Percentiles rank a stretch among this genome's conserved stretches.
phyloP scores from a whole-genome alignment of 208 protist genomes.

The Trypanosoma boissoni region DNA sequence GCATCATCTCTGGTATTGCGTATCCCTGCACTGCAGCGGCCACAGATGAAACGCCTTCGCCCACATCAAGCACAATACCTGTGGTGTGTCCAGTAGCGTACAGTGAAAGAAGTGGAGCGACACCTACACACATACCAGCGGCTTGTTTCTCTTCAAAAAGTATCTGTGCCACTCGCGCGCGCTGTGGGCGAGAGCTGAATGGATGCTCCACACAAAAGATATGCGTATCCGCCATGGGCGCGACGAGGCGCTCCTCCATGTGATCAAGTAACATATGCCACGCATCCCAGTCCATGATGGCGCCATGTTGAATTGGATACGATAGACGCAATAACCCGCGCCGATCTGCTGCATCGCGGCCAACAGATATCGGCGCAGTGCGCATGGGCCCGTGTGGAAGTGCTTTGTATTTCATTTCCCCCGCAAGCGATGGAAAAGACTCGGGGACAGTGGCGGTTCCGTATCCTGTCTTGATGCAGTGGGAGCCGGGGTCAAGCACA shows the following conservation, averaged over 20 bases:
- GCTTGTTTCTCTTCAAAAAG: conserved; percentile 41
- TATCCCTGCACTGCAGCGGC: conserved; percentile 50
- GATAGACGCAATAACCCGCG: conserved; percentile 57
- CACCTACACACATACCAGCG: conserved; percentile 42
- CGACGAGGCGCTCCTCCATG: conserved; percentile 13
- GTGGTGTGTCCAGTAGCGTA: conserved; percentile 63
- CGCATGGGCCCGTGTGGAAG: conserved; percentile 7
- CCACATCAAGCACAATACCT: conserved; percentile 56
- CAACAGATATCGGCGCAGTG: conserved; percentile 7
- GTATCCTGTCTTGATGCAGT: conserved; percentile 39
- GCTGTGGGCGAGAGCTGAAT: conserved; percentile 56
- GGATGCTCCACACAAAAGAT: conserved; percentile 49
- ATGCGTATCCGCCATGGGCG: not conserved
- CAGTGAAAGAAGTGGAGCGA: conserved; percentile 52
- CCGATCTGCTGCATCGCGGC: conserved; percentile 29
- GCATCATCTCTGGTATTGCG: conserved; percentile 41
- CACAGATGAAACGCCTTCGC: conserved; percentile 50
- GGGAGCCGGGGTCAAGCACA: conserved; percentile 55
- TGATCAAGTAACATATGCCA: conserved; percentile 26
- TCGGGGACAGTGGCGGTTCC: conserved; percentile 26
- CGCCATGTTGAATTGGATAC: conserved; percentile 71
- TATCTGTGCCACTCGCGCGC: conserved; percentile 42
- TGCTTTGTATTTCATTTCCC: conserved; percentile 40
- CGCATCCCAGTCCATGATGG: conserved; percentile 45
- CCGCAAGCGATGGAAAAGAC: conserved; percentile 31